Conservation (phyloP, 352 stramenopile genomes). For the Globisporangium camurandrum region DNA sequence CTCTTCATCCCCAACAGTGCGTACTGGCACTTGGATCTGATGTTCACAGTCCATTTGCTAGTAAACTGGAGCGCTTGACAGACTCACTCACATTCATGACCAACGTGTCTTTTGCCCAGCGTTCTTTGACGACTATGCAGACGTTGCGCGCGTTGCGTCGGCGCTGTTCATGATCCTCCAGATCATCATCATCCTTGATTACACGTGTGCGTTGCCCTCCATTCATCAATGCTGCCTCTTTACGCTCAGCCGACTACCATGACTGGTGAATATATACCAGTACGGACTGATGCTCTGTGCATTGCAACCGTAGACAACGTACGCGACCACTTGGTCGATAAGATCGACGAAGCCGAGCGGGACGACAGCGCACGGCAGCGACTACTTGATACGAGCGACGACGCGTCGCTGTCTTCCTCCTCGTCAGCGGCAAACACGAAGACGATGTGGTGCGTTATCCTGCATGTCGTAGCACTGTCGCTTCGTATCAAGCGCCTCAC, state of each 20-base stretch:
- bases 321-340: conserved; percentile 54
- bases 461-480: not conserved
- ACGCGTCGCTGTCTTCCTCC: too few species aligned
- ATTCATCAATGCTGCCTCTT: not conserved
- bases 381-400: conserved; percentile 31
- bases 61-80: not conserved
- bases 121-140: conserved; percentile 63
- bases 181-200: conserved; percentile 80
- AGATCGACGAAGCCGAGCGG: conserved; percentile 54
- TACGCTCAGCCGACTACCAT: too few species aligned
- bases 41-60: too few species aligned
- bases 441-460: conserved; percentile 14
- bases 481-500: not conserved
- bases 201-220: conserved; percentile 32
- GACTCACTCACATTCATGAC: not conserved
- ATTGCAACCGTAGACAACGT: conserved; percentile 60
- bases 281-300: too few species aligned
- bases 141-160: conserved; percentile 49
- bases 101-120: conserved; percentile 14
- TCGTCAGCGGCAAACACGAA: conserved; percentile 13
- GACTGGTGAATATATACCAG: too few species aligned
- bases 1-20: conserved; percentile 62
- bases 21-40: not conserved
- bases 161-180: conserved; percentile 66
- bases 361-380: conserved; percentile 45